Base-by-base conservation (phyloP, 805 yeast genomes). In the Ogataea philodendri region DNA sequence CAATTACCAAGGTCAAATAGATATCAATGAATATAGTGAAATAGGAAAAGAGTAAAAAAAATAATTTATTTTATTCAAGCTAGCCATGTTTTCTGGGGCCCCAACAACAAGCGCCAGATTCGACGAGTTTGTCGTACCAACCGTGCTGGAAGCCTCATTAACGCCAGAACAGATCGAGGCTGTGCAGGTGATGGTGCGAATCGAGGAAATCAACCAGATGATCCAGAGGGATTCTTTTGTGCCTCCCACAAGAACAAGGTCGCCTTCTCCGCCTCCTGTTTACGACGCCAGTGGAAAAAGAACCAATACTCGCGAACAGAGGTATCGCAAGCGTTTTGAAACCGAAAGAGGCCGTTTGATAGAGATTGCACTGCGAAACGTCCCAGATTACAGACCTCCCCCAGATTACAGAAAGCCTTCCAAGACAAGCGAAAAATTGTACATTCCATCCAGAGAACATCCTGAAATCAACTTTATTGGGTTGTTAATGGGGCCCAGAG, bases 391-490 rank as follows among this genome's bases (percentile, higher is more conserved):
- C 57, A 71, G 67, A 19, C 85, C 96, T 1, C 98, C 98, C 0
- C 66, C 66, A 16, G 89, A 82, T 55, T 90, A 85, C 59, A 65
- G 70, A 44, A 68, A 79, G 40, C 80, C 83, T 7, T 57, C 63
- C 3, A 80, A 76, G 48, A 78, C 87, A 5, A 70, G 72, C 29
- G 96, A 89, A 49, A 93, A 89, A 62, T 70, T 86, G 32, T 89
- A 76, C 56, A 74, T 93, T 9, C 97, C 97, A 1, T 84, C 77
- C 3, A 73, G 78, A 24, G 90, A 86, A 41, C 81, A 87, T 62
- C 97, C 97, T 0, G 90, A 83, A 32, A 81, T 93, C 49, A 93
- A 93, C 62, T 90, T 90, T 55, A 84, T 93, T 35, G 99, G 99
- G 0, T 68, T 84, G 34, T 63, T 93, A 14, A 61, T 93, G 32